These are phyloP conservation scores for Urostyla sp. DNA, from an alignment of 73 alveolate species.

Conservation along the genomic window DNA sequence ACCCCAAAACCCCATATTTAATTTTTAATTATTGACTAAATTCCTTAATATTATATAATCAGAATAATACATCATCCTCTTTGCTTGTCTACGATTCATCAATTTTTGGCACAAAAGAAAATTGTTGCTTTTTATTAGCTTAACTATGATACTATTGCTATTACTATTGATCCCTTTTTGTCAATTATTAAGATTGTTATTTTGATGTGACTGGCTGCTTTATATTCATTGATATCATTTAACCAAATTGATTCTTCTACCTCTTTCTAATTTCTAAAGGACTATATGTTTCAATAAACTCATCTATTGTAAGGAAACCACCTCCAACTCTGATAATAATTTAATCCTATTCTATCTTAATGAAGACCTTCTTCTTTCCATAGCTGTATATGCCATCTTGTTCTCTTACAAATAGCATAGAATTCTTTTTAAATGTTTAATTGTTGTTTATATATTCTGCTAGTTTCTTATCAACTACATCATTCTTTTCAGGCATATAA, in stretches of 20 bases:
- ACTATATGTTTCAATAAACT: conserved; percentile 67
- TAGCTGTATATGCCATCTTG: conserved; percentile 68
- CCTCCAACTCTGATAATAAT: conserved; percentile 78
- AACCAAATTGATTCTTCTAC: conserved; percentile 7
- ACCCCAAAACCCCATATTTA: no score
- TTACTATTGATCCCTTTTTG: no score
- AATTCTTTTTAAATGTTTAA: conserved; percentile 46
- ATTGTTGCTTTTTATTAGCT: no score
- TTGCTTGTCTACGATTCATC: no score
- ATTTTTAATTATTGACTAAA: no score
- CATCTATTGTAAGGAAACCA: conserved; percentile 71
- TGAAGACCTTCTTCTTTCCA: conserved; percentile 69
- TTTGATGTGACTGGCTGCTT: no score
- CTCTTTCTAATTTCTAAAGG: conserved; percentile 68
- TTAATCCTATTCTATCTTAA: conserved; percentile 73
- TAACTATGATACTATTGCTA: no score
- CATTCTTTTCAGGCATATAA: conserved; percentile 69
- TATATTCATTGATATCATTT: no score
- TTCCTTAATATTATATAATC: no score
- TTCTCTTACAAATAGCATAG: conserved; percentile 74
- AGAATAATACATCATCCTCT: no score
- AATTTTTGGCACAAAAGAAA: no score
- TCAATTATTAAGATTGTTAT: no score
- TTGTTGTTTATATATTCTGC: conserved; percentile 73
- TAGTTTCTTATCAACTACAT: conserved; percentile 67